Base-by-base conservation (phyloP, 495 filamentous ascomycete genomes). In the Filosporella fistucella region DNA sequence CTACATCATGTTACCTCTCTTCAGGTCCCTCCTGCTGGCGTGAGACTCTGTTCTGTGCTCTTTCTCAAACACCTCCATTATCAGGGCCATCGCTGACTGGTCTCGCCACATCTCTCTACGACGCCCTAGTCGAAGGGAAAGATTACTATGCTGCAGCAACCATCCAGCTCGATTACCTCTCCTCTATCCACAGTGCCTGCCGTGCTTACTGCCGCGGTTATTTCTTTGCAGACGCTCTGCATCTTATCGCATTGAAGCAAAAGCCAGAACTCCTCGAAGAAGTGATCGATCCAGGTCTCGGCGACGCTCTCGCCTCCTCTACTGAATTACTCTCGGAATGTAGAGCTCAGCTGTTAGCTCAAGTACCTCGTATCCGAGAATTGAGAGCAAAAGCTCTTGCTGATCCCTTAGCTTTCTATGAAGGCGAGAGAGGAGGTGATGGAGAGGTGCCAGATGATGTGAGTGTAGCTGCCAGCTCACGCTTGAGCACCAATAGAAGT, bases 251-350 rank as follows among this genome's bases (percentile, higher is more conserved):
- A 4, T 60, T 68, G 0, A 68, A 68, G 33, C 49, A 36, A 0
- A 61, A 66, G 10, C 63, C 65, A 0, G 69, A 74, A n/a, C 62
- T 82, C 4, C 59, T 82, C 7, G 59, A 65, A n/a, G 68, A 70
- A 37, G 74, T 94, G 28, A 69, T 91, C 25, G 91, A 98, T 66
- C 59, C 75, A 0, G 87, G 86, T 2, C 76, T 98, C 10, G 77
- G 77, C 3, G 91, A 96, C 43, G 78, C 80, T 4, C 78, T 89
- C 52, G 85, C 83, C 10, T 71, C 74, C 29, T 86, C 81, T 62
- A 95, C 88, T 1, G 93, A 97, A 59, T 77, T 96, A 17, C 75
- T 98, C 18, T 86, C 91, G 2, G 93, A 98, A 58, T 96, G 91
- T 75, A 88, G 85, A 64, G 72, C 68, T 5, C 93, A 98, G 57